Base-by-base conservation (phyloP, 2,329 filamentous ascomycete species). In the Trichoderma aggressivum region DNA sequence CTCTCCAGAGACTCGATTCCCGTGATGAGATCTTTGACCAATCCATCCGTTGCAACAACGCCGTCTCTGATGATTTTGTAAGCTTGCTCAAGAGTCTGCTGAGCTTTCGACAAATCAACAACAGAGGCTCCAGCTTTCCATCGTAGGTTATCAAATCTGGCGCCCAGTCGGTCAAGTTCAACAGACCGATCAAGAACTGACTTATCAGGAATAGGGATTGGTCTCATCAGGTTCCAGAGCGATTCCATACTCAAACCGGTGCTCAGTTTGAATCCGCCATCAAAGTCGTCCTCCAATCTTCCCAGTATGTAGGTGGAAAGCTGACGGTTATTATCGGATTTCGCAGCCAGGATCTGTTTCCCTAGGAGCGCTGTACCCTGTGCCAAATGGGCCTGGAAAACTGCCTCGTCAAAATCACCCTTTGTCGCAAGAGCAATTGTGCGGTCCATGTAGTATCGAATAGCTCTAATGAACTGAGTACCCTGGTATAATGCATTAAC, bases 241-340 rank as follows among this genome's bases (percentile, higher is more conserved):
- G 83, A 79, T 77, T 96, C 92, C 92, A 97, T 96, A 74, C 89
- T 91, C 14, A 94, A 83, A 0, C 94, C 94, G 2, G 91, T 94
- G 0, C 85, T 89, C 16, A 97, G 82, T 70, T 89, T 89, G 82
- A 94, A 94, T 2, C 89, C 90, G 18, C 88, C 86, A 28, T 88
- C 86, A 77, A 97, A 95, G 63, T 86, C 85, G 50, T 82, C 82
- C 56, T 86, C 81, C 2, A 91, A 76, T 7, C 80, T 83, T 0
- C 80, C 76, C 1, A 84, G 75, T 43, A 88, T 77, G 11, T 77
- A 73, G 1, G 77, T 75, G 5, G 84, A 76, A n/a, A 89, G 80
- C 2, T 81, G 77, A 3, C 75, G 77, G 39, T 80, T 77, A 2
- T 71, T 70, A 10, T 79, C 75, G 10, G 76, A 75, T 2, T 73